phyloP scores from a whole-genome alignment of 768 basidiomycete genomes.

The Calocybe indica region DNA sequence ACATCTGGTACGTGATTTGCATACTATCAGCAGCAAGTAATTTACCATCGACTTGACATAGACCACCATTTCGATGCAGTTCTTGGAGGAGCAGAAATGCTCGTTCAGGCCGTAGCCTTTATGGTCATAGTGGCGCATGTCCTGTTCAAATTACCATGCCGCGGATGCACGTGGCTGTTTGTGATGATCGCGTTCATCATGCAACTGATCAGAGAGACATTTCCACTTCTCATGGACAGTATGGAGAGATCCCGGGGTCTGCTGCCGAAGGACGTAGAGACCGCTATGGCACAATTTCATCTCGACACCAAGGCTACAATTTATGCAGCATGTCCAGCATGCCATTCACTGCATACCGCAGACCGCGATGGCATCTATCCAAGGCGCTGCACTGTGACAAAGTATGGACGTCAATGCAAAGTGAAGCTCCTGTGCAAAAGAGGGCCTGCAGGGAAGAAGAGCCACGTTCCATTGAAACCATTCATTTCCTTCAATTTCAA shows the following conservation, averaged over 20 bases:
- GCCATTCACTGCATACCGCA: constrained; percentile 10
- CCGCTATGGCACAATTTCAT: constrained; percentile 5
- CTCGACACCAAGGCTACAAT: constrained; percentile 11
- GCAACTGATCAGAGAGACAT: not conserved
- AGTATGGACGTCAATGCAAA: not conserved
- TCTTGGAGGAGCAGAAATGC: too few species aligned
- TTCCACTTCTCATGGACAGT: too few species aligned
- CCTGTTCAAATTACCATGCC: constrained; percentile 6
- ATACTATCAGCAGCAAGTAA: too few species aligned
- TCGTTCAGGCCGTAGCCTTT: too few species aligned
- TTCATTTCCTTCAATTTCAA: constrained; percentile 17
- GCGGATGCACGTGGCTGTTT: constrained; percentile 11
- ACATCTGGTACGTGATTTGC: too few species aligned
- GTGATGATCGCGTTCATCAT: constrained; percentile 6
- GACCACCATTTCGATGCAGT: too few species aligned
- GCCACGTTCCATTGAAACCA: constrained; percentile 13
- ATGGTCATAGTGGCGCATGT: constrained; percentile 8
- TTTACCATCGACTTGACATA: too few species aligned
- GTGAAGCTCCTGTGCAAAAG: not conserved
- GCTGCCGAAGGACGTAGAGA: constrained; percentile 3
- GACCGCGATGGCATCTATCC: not conserved
- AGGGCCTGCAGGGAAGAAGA: not conserved
- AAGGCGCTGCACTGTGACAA: not conserved
- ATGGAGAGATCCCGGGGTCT: too few species aligned
- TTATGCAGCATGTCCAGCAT: constrained; percentile 14